Conservation (phyloP, 2,329 filamentous ascomycete genomes). For the Alternaria alternata region DNA sequence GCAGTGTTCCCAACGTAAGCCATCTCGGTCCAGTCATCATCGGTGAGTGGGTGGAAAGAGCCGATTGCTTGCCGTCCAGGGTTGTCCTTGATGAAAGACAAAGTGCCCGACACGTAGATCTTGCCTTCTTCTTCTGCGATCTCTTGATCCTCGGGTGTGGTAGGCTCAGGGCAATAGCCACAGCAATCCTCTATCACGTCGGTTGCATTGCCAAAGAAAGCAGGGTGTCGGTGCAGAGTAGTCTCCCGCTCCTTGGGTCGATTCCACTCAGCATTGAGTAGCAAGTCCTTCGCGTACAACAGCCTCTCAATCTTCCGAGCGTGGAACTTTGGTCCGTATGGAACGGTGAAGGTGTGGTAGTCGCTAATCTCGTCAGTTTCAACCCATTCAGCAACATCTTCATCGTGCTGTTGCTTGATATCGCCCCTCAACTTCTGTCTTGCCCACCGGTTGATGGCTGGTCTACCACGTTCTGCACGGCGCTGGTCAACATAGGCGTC, state of each 20-base stretch:
- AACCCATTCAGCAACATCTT: conserved; percentile 85
- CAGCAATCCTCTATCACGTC: conserved; percentile 85
- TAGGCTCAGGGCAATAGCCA: conserved; percentile 75
- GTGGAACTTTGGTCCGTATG: conserved; percentile 65
- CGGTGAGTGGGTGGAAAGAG: conserved; percentile 80
- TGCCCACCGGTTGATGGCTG: conserved; percentile 57
- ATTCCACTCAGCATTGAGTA: conserved; percentile 88
- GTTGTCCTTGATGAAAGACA: conserved; percentile 80
- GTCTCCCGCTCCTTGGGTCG: conserved; percentile 76
- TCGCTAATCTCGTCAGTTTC: conserved; percentile 78
- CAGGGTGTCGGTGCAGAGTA: conserved; percentile 82
- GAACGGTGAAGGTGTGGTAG: conserved; percentile 74
- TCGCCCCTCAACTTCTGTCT: conserved; percentile 66
- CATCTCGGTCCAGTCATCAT: conserved; percentile 90
- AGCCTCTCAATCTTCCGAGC: conserved; percentile 81
- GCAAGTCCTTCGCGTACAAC: conserved; percentile 79
- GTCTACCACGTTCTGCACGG: conserved; percentile 75
- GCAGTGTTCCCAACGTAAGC: conserved; percentile 84
- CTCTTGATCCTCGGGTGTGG: conserved; percentile 75
- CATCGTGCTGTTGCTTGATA: conserved; percentile 78
- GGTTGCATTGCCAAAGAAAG: conserved; percentile 77
- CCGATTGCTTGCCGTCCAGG: conserved; percentile 78
- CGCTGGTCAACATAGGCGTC: conserved; percentile 76
- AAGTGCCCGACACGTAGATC: conserved; percentile 76
- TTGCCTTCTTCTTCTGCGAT: conserved; percentile 75